Evolutionary conservation across 345 rosid species (phyloP), one percentile per base, ranked within the genome.

Genomic region (Combretum micranthum): DNA sequence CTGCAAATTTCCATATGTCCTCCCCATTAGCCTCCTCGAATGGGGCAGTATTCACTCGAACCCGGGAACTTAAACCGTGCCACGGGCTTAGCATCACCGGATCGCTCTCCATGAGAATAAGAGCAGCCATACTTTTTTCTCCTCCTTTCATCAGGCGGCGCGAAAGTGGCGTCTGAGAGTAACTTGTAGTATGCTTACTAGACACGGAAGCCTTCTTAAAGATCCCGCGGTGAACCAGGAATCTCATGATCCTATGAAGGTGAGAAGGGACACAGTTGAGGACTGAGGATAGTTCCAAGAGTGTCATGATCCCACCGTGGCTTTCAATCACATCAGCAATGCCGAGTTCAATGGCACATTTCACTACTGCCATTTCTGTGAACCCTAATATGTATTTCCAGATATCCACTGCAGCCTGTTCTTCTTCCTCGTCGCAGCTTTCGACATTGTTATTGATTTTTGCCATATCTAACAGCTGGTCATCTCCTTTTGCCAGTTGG

Each of bases 271-370:
- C 63, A 53, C 89, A 85, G 10, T 72, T 62, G 47, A 83, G 79
- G 19, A 71, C 16, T 26, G 83, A 39, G 20, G 91, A 68, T 47
- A 90, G 81, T 13, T 80, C 72, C 1, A 74, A 53, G 12, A 90
- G 74, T 1, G 90, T 65, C 20, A 82, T 50, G 42, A 85, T 83
- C 3, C 65, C 59, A 9, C 67, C 66, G 19, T 72, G 78, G 69
- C 72, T 67, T 57, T 78, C 80, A 4, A 89, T 62, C 45, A 76
- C 84, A 12, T 87, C 93, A 4, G 91, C 77, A 52, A 87, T 76
- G 42, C 83, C 83, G 6, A 87, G 87, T 56, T 90, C 89, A 25
- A 85, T 76, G 56, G 89, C 95, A 64, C 97, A 87, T 65, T 82
- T 90, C 19, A 80, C 81, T 15, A 66, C 89, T 37, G 89, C 91